Conservation (phyloP, 2,329 filamentous ascomycete species). For the Trichophyton equinum region DNA sequence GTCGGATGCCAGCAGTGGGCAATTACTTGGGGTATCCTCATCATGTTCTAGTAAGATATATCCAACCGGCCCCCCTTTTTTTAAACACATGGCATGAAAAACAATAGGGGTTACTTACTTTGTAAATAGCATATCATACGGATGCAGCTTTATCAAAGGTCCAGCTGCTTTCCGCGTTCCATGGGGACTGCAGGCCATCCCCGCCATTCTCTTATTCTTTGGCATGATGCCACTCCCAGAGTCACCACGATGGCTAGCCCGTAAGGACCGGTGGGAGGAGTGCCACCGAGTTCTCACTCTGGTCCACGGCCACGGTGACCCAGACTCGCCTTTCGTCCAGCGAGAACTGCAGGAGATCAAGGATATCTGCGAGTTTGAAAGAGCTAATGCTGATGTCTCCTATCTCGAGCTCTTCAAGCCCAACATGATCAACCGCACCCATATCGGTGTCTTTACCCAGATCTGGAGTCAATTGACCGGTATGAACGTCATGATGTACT, state of each 20-base stretch:
- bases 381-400: constrained; percentile 53
- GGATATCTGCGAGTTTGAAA: constrained; percentile 61
- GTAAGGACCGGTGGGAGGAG: constrained; percentile 48
- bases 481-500: constrained; percentile 67
- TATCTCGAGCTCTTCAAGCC: constrained; percentile 62
- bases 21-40: constrained; percentile 35
- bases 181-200: constrained; percentile 53
- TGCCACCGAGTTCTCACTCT: constrained; percentile 37
- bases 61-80: not conserved
- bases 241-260: constrained; percentile 52
- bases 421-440: constrained; percentile 59
- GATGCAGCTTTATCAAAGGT: constrained; percentile 46
- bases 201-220: constrained; percentile 44
- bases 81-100: not conserved
- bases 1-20: constrained; percentile 33
- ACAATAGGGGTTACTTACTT: not conserved
- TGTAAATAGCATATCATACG: constrained; percentile 39
- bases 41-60: constrained; percentile 47
- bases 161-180: constrained; percentile 49
- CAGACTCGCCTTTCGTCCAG: constrained; percentile 51
- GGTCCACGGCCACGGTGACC: constrained; percentile 54
- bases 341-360: constrained; percentile 61
- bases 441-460: constrained; percentile 60
- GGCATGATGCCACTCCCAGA: constrained; percentile 44
- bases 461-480: constrained; percentile 66